A percentile compares a stretch with the other conserved stretches of the same genome.
phyloP scores from a whole-genome alignment of 352 stramenopile genomes.

The Globisporangium camurandrum region DNA sequence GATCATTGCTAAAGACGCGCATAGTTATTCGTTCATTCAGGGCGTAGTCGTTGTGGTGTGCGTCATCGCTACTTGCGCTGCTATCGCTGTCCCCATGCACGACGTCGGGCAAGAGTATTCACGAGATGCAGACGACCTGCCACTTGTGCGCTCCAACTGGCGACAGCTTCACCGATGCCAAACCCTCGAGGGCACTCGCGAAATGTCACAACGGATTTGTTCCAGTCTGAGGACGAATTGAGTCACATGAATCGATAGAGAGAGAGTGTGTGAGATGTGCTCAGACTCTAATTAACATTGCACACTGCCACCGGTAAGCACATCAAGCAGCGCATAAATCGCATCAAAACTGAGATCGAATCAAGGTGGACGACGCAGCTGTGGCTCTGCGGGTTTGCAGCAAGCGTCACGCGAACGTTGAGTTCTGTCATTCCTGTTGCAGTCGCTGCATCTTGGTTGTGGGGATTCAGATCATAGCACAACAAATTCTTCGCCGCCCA shows the following conservation, averaged over 20 bases:
- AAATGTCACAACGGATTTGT: conserved; percentile 35
- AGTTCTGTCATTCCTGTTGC: conserved; percentile 21
- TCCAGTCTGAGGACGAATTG: conserved; percentile 2
- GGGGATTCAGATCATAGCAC: conserved; percentile 18
- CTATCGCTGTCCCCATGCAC: conserved; percentile 2
- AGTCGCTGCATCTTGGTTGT: conserved; percentile 13
- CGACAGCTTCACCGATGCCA: conserved; percentile 36
- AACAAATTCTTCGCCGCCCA: conserved; percentile 63
- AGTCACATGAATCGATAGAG: neutral
- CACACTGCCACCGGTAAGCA: conserved; percentile 9
- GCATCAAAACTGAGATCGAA: conserved; percentile 48
- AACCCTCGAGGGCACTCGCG: conserved; percentile 46
- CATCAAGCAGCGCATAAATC: conserved; percentile 30
- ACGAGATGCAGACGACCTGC: conserved; percentile 35
- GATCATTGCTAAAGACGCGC: conserved; percentile 40
- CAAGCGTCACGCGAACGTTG: conserved; percentile 58
- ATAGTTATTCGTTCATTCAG: conserved; percentile 32
- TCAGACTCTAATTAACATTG: too few species aligned
- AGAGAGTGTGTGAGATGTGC: neutral
- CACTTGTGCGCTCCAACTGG: conserved; percentile 26
- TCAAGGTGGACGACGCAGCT: conserved; percentile 48
- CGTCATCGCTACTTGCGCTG: conserved; percentile 5
- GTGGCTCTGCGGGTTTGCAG: conserved; percentile 43
- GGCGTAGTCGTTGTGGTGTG: conserved; percentile 2
- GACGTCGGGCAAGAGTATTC: conserved; percentile 26